A percentile compares a stretch with the other conserved stretches of the same genome.
phyloP scores from a whole-genome alignment of 1,139 yeast species.

The Geotrichum fermentans region DNA sequence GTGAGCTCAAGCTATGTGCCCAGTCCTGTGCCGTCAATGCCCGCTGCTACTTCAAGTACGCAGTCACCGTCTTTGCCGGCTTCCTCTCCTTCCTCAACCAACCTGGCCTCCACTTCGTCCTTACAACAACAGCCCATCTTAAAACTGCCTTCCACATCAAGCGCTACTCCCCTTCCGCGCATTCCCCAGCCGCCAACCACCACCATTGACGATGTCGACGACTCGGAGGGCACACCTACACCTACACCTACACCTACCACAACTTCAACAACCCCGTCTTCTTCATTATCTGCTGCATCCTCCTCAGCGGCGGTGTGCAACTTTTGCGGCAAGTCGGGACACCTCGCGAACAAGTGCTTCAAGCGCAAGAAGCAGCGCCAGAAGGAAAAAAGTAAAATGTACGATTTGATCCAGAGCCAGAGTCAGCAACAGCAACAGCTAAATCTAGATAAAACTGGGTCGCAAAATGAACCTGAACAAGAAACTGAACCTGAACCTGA shows the following conservation, averaged over 20 bases:
- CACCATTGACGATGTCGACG: no score
- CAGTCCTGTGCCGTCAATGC: not conserved
- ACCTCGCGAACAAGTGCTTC: slow-evolving; percentile 20
- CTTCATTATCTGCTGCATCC: not conserved
- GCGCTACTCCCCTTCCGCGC: not conserved
- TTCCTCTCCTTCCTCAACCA: not conserved
- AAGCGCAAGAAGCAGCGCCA: slow-evolving; percentile 20
- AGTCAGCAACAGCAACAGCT: not conserved
- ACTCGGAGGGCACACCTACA: no score
- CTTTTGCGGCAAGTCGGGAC: slow-evolving; percentile 18
- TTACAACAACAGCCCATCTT: not conserved
- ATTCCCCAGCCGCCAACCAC: not conserved
- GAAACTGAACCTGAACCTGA: not conserved
- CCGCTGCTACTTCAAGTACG: not conserved
- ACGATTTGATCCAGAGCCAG: slow-evolving; percentile 10
- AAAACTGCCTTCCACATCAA: not conserved
- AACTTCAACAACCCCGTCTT: no score
- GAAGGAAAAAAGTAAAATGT: slow-evolving; percentile 17
- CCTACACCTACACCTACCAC: no score
- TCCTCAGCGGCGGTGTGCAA: slow-evolving; percentile 4
- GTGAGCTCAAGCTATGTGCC: not conserved
- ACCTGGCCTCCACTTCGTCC: not conserved
- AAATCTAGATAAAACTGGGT: not conserved
- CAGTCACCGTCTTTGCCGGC: not conserved
- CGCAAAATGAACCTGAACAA: not conserved